phyloP scores from a whole-genome alignment of 208 protist genomes.

The Wallacemonas collosoma region DNA sequence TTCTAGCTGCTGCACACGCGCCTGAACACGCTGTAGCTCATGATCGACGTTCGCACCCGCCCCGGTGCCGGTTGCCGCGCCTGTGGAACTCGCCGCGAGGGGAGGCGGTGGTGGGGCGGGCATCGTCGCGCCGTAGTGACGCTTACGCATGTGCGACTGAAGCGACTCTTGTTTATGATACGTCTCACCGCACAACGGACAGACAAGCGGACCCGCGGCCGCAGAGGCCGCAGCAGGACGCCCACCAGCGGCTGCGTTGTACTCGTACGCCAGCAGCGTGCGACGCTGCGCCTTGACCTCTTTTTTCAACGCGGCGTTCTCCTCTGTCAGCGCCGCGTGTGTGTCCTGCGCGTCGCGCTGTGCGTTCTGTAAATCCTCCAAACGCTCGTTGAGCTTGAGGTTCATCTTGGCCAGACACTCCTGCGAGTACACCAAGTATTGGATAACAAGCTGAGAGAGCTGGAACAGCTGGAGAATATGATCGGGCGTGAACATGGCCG shows the following conservation, averaged over 20 bases:
- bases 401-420: slow-evolving; percentile 87
- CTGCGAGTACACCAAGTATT: slow-evolving; percentile 91
- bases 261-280: slow-evolving; percentile 86
- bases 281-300: slow-evolving; percentile 85
- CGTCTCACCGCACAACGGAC: slow-evolving; percentile 72
- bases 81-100: not conserved
- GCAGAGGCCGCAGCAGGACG: not conserved
- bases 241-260: slow-evolving; percentile 31
- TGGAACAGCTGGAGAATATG: slow-evolving; percentile 88
- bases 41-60: not conserved
- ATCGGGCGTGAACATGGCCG: slow-evolving; percentile 80
- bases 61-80: not conserved
- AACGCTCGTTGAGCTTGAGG: slow-evolving; percentile 58
- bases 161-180: slow-evolving; percentile 89
- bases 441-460: slow-evolving; percentile 82
- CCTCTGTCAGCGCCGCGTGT: slow-evolving; percentile 48
- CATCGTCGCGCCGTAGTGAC: slow-evolving; percentile 35
- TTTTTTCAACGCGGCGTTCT: slow-evolving; percentile 69
- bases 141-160: slow-evolving; percentile 90
- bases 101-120: slow-evolving; percentile 8
- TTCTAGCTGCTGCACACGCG: slow-evolving; percentile 58
- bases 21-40: slow-evolving; percentile 40
- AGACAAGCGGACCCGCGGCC: slow-evolving; percentile 27
- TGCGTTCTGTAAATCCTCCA: slow-evolving; percentile 48
- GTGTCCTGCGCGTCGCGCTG: slow-evolving; percentile 33